phyloP scores from a whole-genome alignment of 2,329 filamentous ascomycete species.

The Metarhizium album region DNA sequence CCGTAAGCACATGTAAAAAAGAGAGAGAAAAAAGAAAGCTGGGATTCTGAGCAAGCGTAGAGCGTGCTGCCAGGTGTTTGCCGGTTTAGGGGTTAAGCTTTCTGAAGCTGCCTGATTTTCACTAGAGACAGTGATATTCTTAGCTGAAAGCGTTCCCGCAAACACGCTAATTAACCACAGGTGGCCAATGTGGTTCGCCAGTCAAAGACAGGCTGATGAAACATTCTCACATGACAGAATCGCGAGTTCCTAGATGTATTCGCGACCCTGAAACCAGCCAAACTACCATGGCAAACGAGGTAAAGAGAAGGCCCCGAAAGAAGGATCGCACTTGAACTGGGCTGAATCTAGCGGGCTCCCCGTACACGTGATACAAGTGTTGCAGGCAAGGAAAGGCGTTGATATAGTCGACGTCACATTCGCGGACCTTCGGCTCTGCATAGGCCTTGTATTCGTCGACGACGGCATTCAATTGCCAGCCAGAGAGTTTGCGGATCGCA shows the following conservation, averaged over 20 bases:
- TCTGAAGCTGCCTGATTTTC: background rate
- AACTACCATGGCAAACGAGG: conserved; percentile 29
- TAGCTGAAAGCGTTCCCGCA: background rate
- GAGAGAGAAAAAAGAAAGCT: no score
- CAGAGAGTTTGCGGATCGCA: conserved; percentile 61
- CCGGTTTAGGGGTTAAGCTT: background rate
- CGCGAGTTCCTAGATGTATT: conserved; percentile 10
- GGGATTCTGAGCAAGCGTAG: no score
- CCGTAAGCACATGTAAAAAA: background rate
- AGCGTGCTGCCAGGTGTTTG: no score
- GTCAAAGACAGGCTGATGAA: background rate
- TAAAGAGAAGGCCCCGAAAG: conserved; percentile 31
- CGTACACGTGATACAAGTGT: conserved; percentile 2
- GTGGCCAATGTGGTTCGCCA: background rate
- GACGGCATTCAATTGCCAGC: conserved; percentile 52
- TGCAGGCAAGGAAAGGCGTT: conserved; percentile 34
- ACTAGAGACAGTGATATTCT: background rate
- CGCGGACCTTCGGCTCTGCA: conserved; percentile 48
- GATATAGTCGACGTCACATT: conserved; percentile 50
- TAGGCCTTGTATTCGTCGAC: conserved; percentile 65
- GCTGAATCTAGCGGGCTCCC: conserved; percentile 8
- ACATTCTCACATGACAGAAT: background rate
- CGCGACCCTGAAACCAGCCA: conserved; percentile 30
- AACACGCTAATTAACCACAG: background rate
- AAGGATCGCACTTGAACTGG: conserved; percentile 26